Evolutionary conservation across 768 basidiomycete species (phyloP).

Genomic region (Boletus barrowsii): DNA sequence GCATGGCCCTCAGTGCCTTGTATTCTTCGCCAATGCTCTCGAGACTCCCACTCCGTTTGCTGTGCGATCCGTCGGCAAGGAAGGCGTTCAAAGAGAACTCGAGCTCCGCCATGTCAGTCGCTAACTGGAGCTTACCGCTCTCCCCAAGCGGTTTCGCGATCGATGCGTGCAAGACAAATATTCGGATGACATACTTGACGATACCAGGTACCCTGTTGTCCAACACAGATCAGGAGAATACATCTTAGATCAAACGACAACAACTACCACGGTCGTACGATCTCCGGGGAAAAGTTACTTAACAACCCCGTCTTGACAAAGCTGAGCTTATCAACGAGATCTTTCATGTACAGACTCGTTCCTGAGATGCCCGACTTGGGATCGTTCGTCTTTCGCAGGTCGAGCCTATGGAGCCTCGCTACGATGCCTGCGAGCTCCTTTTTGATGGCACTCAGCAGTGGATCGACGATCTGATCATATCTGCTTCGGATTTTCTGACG

Average conservation of each 20-base stretch:
- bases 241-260: not conserved
- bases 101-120: constrained; percentile 93
- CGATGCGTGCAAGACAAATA: constrained; percentile 82
- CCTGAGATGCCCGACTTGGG: constrained; percentile 50
- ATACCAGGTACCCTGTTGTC: constrained; percentile 56
- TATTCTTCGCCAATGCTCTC: constrained; percentile 87
- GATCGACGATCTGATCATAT: constrained; percentile 60
- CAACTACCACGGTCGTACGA: constrained; percentile 68
- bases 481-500: constrained; percentile 27
- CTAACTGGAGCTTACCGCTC: constrained; percentile 89
- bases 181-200: constrained; percentile 75
- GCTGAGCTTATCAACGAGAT: constrained; percentile 73
- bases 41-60: constrained; percentile 62
- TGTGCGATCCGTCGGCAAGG: constrained; percentile 53
- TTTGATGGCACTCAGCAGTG: constrained; percentile 63
- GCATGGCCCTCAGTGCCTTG: constrained; percentile 76
- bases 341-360: constrained; percentile 80
- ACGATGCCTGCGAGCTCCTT: constrained; percentile 80
- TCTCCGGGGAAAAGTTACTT: constrained; percentile 69
- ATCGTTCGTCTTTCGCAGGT: constrained; percentile 72
- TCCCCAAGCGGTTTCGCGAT: constrained; percentile 91
- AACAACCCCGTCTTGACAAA: constrained; percentile 84
- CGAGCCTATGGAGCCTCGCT: constrained; percentile 79
- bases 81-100: constrained; percentile 90
- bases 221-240: not conserved